Evolutionary conservation across 1,284 basidiomycete species (phyloP).

Genomic region (Fomitopsis schrenkii): DNA sequence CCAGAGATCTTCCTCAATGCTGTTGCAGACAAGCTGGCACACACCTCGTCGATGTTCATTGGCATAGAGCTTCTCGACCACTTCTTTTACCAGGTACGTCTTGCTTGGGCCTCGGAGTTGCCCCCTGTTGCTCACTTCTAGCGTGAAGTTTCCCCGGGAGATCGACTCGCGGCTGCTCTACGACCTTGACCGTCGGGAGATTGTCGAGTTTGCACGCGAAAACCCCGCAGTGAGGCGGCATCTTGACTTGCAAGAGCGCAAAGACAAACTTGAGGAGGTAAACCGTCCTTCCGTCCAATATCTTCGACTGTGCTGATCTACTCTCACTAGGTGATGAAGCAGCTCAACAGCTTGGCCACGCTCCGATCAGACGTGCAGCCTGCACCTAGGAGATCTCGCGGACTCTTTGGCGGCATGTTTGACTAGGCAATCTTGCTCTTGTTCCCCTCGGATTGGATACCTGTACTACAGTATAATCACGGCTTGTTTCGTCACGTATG

Average conservation of each 20-base stretch:
- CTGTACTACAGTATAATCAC: conserved; percentile 3
- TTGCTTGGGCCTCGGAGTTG: neutral
- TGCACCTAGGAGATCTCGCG: conserved; percentile 61
- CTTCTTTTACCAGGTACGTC: conserved; percentile 90
- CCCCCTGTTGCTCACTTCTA: neutral
- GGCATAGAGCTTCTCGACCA: conserved; percentile 96
- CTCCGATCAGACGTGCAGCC: conserved; percentile 75
- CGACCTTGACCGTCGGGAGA: conserved; percentile 84
- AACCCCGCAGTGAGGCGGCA: conserved; percentile 86
- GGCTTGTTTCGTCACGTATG: neutral
- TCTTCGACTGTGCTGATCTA: neutral
- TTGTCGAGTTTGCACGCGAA: conserved; percentile 89
- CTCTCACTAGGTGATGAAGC: conserved; percentile 74
- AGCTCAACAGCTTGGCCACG: conserved; percentile 81
- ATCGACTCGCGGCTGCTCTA: conserved; percentile 95
- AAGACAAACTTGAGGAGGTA: conserved; percentile 97
- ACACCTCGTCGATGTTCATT: conserved; percentile 98
- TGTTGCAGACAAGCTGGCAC: conserved; percentile 95
- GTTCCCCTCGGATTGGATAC: conserved; percentile 2
- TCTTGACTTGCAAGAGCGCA: conserved; percentile 94
- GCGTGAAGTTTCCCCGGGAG: conserved; percentile 85
- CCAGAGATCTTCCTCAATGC: conserved; percentile 97
- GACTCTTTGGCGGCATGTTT: conserved; percentile 72
- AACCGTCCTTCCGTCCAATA: neutral
- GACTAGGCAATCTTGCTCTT: conserved; percentile 4